Conservation (phyloP, 2,329 filamentous ascomycete genomes). For the Exophiala bonariae region DNA sequence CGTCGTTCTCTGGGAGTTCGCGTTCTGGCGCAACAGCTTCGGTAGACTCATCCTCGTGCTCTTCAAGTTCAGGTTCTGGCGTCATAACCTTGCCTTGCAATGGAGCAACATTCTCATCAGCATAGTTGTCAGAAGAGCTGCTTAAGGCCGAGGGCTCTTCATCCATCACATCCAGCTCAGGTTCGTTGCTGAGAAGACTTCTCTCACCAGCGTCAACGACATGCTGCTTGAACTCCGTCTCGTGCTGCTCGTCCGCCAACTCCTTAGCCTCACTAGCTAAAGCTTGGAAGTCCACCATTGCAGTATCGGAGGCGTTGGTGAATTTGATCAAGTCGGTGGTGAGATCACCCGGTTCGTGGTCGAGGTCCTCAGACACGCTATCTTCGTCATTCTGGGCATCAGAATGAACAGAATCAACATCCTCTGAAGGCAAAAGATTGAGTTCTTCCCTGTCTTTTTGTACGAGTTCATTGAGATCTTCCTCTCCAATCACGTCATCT, state of each 20-base stretch:
- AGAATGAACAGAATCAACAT: neutral
- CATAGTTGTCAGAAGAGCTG: constrained; percentile 66
- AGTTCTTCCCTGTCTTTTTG: constrained; percentile 8
- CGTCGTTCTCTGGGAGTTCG: too few relatives aligned
- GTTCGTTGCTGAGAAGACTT: constrained; percentile 22
- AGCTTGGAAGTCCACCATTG: constrained; percentile 26
- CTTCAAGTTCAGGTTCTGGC: constrained; percentile 50
- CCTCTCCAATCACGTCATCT: constrained; percentile 3
- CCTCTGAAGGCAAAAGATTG: constrained; percentile 1
- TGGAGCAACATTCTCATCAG: constrained; percentile 60
- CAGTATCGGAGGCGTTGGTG: constrained; percentile 24
- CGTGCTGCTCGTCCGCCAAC: constrained; percentile 11
- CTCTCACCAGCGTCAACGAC: constrained; percentile 35
- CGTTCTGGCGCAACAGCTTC: too few relatives aligned
- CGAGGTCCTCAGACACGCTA: constrained; percentile 22
- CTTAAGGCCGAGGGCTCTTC: constrained; percentile 38
- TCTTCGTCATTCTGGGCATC: neutral
- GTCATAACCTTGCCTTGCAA: constrained; percentile 38
- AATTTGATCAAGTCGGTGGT: constrained; percentile 26
- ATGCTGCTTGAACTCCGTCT: constrained; percentile 16
- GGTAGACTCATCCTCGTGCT: too few relatives aligned
- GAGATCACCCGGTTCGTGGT: constrained; percentile 12
- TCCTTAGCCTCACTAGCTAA: constrained; percentile 24
- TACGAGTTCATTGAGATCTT: constrained; percentile 19
- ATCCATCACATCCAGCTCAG: constrained; percentile 7